A percentile compares a stretch with the other conserved stretches of the same genome.
Conservation (phyloP, 2,329 filamentous ascomycete genomes). For the Penicillium sp. region DNA sequence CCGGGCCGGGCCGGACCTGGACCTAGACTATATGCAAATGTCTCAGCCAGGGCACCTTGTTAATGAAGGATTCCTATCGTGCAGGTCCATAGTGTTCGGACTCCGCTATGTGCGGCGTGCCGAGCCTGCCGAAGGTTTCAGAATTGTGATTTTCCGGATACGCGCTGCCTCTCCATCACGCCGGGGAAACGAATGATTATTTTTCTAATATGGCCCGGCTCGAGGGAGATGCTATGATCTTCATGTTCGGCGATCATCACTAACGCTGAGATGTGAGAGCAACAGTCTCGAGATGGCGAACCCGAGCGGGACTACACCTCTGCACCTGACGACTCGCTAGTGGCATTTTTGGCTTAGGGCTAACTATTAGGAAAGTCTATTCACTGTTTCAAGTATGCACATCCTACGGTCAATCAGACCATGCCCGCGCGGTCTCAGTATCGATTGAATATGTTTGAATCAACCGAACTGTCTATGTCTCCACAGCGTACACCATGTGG, state of each 20-base stretch:
- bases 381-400: neutral
- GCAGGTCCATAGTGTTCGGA: neutral
- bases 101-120: constrained; percentile 10
- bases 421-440: neutral
- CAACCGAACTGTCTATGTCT: neutral
- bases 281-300: neutral
- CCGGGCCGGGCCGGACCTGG: neutral
- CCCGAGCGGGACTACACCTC: neutral
- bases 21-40: neutral
- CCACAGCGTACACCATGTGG: neutral
- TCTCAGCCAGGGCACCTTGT: neutral
- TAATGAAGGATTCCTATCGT: neutral
- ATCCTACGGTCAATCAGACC: neutral
- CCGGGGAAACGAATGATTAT: constrained; percentile 1
- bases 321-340: neutral
- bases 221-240: neutral
- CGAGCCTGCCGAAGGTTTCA: constrained; percentile 20
- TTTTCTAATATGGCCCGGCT: neutral
- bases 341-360: neutral
- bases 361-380: neutral
- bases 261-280: neutral
- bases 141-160: constrained; percentile 9
- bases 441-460: neutral
- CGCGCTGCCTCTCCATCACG: constrained; percentile 7
- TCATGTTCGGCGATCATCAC: neutral